Percentiles rank a stretch among this genome's conserved stretches.
These are phyloP conservation scores for Spinacia oleracea DNA, from an alignment of 179 eudicot genomes.

Conservation along the genomic window DNA sequence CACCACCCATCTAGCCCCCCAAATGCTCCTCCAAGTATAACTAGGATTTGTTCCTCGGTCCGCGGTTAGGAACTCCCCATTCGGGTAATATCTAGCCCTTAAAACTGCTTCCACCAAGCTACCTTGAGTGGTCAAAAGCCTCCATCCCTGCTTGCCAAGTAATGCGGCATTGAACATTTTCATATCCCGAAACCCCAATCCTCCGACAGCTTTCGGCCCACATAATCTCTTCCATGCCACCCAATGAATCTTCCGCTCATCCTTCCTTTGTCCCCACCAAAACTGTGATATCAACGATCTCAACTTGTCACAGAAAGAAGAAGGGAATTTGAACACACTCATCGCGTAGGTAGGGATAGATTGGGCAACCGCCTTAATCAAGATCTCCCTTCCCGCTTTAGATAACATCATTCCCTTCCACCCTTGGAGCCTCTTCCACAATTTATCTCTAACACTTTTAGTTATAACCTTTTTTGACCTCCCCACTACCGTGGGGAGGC, in stretches of 20 bases:
- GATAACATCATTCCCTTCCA: not conserved
- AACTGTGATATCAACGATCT: not conserved
- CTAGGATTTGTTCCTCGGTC: no score
- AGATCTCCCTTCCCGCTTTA: not conserved
- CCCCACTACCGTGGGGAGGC: not conserved
- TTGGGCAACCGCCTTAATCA: not conserved
- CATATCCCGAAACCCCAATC: not conserved
- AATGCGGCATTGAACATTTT: not conserved
- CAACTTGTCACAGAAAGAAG: not conserved
- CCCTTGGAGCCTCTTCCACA: not conserved
- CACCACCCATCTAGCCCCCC: no score
- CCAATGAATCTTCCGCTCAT: not conserved
- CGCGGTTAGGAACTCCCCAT: no score
- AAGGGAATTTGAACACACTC: not conserved
- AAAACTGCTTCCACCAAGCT: no score
- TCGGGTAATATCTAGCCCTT: no score
- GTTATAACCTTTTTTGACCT: not conserved
- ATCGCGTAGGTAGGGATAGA: not conserved
- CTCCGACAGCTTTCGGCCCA: not conserved
- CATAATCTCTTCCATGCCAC: not conserved
- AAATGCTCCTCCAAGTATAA: no score
- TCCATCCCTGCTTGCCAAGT: not conserved
- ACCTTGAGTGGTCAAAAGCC: not conserved
- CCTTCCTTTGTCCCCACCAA: not conserved
- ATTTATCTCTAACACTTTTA: not conserved